Base-by-base conservation (phyloP, 2,329 filamentous ascomycete genomes). In the Aspergillus sp. region DNA sequence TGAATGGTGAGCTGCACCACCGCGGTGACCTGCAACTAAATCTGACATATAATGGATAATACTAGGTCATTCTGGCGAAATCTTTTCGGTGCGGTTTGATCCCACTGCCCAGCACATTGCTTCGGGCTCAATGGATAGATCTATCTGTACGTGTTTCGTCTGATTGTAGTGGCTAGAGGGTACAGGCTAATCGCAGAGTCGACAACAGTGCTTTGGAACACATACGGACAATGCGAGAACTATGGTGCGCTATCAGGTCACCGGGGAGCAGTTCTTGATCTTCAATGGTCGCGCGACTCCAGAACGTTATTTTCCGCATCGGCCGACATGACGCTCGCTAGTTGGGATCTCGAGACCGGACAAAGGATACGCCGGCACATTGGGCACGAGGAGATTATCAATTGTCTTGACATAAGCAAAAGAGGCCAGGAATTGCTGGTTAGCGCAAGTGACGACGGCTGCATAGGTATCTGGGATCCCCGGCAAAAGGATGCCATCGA, bases 231-330 rank as follows among this genome's bases (percentile, higher is more conserved):
- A 69, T 97, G 94, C 80, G 91, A 96, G 72, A 99, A 99, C 79
- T 97, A 97, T 71, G 93, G 94, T 62, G 81, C 91, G 27, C 82
- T 99, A 55, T 92, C 83, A 8, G 95, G 95, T 36, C 95, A 99
- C 80, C 92, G 91, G 73, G 92, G 92, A 66, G 95, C 95, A 1
- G 82, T 99, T 52, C 82, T 98, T 25, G 95, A 98, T 76, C 81
- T 99, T 49, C 92, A 96, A 73, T 99, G 95, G 95, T 96, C 95
- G 27, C 89, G 95, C 73, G 95, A 99, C 79, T 96, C 92, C 19
- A 88, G 90, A 70, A 89, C 94, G 44, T 77, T 99, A 54, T 98
- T 94, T 73, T 95, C 94, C 7, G 93, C 93, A 48, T 96, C 93
- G 36, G 93, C 95, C 66, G 95, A 99, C 75, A 93, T 88, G 85